phyloP scores from a whole-genome alignment of 2,329 filamentous ascomycete species.

The Macrophomina pseudophaseolina region DNA sequence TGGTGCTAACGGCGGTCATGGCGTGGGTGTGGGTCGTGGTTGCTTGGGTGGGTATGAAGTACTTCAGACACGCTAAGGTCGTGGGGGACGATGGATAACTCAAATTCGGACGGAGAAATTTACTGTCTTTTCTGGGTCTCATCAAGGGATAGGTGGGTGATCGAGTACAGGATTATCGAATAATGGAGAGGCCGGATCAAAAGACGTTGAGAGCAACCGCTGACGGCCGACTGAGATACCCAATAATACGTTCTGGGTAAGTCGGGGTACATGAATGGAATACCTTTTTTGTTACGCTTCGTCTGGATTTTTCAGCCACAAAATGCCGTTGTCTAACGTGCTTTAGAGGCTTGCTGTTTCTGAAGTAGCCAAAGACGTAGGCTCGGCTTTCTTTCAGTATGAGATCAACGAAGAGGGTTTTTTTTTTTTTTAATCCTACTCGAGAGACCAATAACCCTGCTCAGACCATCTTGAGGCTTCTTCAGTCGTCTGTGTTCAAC shows the following conservation, averaged over 20 bases:
- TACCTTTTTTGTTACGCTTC: neutral
- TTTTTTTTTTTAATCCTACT: neutral
- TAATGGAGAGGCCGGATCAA: neutral
- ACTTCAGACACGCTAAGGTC: slow-evolving; percentile 97
- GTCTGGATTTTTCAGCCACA: neutral
- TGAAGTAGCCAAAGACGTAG: neutral
- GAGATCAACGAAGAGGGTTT: no score
- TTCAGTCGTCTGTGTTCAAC: neutral
- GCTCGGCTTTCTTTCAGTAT: neutral
- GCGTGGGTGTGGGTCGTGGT: slow-evolving; percentile 98
- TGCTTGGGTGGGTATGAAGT: slow-evolving; percentile 99
- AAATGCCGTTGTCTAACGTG: neutral
- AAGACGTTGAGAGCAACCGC: neutral
- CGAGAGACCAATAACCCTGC: neutral
- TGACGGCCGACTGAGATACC: slow-evolving; percentile 17
- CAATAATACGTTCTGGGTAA: neutral
- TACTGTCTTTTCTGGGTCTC: neutral
- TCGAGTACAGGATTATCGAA: neutral
- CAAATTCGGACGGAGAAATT: neutral
- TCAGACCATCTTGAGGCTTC: neutral
- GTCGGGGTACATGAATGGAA: neutral
- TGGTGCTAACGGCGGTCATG: slow-evolving; percentile 93
- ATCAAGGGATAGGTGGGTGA: neutral
- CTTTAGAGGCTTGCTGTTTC: neutral
- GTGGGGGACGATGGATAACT: slow-evolving; percentile 58